These are phyloP conservation scores for Endothia cerciana DNA, from an alignment of 2,329 filamentous ascomycete genomes.

Conservation along the genomic window DNA sequence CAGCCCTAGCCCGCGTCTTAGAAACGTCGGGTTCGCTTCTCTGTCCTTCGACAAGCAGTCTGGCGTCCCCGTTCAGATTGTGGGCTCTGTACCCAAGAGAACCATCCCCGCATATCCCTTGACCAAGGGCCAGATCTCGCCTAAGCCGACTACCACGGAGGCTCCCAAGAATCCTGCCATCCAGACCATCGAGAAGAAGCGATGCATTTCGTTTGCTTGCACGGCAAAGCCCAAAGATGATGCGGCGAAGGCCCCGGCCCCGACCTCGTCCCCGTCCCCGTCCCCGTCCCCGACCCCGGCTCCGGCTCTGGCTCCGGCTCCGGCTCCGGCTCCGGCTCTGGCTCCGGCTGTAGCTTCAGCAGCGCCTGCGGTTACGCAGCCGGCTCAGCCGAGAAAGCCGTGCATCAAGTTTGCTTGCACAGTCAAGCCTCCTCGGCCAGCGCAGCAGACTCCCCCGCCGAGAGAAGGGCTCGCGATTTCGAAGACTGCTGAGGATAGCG, in stretches of 20 bases:
- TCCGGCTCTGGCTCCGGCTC: background rate
- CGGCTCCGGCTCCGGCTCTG: conserved; percentile 16
- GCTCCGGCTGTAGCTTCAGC: background rate
- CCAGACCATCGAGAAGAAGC: conserved; percentile 73
- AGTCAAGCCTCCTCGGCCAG: conserved; percentile 49
- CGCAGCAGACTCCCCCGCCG: conserved; percentile 31
- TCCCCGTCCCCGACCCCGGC: conserved; percentile 24
- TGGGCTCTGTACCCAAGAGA: conserved; percentile 25
- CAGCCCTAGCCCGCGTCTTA: conserved; percentile 85
- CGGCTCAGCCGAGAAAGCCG: conserved; percentile 50
- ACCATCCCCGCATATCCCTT: background rate
- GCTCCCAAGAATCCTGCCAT: conserved; percentile 57
- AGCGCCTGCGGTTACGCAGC: conserved; percentile 12
- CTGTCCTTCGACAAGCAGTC: conserved; percentile 33
- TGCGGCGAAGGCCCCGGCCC: conserved; percentile 41
- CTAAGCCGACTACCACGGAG: conserved; percentile 32
- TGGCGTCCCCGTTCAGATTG: conserved; percentile 21
- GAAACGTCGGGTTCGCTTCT: conserved; percentile 55
- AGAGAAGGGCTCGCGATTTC: conserved; percentile 12
- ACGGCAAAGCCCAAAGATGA: conserved; percentile 62
- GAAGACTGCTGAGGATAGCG: conserved; percentile 20
- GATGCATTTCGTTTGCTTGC: conserved; percentile 93
- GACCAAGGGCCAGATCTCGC: conserved; percentile 28
- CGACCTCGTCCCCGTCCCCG: no score
- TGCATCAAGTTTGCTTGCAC: conserved; percentile 79